Evolutionary conservation across 805 yeast species (phyloP).

Genomic region (Cyberlindnera americana): DNA sequence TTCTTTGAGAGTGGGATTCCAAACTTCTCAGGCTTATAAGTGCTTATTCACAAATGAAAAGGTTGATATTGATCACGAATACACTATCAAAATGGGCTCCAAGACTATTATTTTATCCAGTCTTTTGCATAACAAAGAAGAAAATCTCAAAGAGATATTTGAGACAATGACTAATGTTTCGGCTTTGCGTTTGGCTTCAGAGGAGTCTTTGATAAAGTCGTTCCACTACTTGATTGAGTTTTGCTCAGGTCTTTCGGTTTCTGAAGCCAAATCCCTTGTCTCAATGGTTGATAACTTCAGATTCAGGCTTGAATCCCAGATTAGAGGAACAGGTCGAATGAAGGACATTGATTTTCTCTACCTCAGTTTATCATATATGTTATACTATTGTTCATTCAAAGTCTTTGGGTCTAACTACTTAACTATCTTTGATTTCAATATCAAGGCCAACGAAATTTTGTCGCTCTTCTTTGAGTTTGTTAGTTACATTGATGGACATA

Average conservation of each 20-base stretch:
- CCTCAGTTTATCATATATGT: slow-evolving; percentile 18
- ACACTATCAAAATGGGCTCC: slow-evolving; percentile 13
- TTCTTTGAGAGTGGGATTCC: slow-evolving; percentile 5
- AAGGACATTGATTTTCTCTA: slow-evolving; percentile 21
- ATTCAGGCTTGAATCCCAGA: slow-evolving; percentile 17
- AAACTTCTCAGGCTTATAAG: slow-evolving; percentile 16
- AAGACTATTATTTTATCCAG: slow-evolving; percentile 13
- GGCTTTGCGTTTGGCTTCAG: slow-evolving; percentile 1
- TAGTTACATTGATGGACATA: slow-evolving; percentile 10
- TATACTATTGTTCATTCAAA: slow-evolving; percentile 17
- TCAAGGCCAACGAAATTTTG: slow-evolving; percentile 12
- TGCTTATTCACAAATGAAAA: slow-evolving; percentile 9
- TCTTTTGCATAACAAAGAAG: slow-evolving; percentile 12
- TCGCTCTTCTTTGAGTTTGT: slow-evolving; percentile 18
- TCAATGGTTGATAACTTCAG: slow-evolving; percentile 21
- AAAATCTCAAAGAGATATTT: slow-evolving; percentile 12
- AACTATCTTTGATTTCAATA: slow-evolving; percentile 16
- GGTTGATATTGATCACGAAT: slow-evolving; percentile 7
- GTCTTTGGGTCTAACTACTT: slow-evolving; percentile 15
- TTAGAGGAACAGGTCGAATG: slow-evolving; percentile 19
- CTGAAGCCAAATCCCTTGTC: slow-evolving; percentile 16
- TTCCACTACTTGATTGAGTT: slow-evolving; percentile 16
- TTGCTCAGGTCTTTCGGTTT: slow-evolving; percentile 11
- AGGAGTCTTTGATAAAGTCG: slow-evolving; percentile 7
- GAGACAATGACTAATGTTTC: slow-evolving; percentile 7